phyloP scores from a whole-genome alignment of 176 grass and related monocot genomes.

The Zizania latifolia region DNA sequence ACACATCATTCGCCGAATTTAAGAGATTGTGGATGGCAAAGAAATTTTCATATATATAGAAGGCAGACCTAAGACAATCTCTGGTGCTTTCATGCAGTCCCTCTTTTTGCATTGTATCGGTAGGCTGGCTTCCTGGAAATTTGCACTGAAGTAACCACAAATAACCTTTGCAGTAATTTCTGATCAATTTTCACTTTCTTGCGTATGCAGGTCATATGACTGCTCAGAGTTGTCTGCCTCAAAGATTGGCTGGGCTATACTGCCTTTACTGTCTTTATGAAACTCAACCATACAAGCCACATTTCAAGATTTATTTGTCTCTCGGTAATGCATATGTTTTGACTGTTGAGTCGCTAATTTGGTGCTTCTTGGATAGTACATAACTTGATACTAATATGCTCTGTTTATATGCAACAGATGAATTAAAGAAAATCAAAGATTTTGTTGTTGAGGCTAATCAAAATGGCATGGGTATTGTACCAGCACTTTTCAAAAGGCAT shows the following conservation, averaged over 20 bases:
- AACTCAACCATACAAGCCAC: constrained; percentile 75
- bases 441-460: constrained; percentile 58
- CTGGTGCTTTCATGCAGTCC: constrained; percentile 82
- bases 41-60: constrained; percentile 86
- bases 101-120: constrained; percentile 69
- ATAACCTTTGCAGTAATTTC: background rate
- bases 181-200: constrained; percentile 33
- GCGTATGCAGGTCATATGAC: constrained; percentile 59
- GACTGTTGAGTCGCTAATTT: constrained; percentile 23
- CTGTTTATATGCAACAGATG: constrained; percentile 36
- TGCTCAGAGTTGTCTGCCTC: constrained; percentile 42
- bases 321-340: constrained; percentile 44
- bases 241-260: constrained; percentile 76
- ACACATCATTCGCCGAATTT: constrained; percentile 38
- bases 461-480: constrained; percentile 33
- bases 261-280: constrained; percentile 92
- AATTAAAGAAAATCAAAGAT: constrained; percentile 59
- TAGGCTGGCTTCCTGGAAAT: constrained; percentile 24
- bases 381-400: background rate
- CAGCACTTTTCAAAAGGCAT: constrained; percentile 61
- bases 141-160: background rate
- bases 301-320: constrained; percentile 82
- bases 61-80: constrained; percentile 52
- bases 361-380: constrained; percentile 1
- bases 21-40: constrained; percentile 68